A percentile compares a stretch with the other conserved stretches of the same genome.
Evolutionary conservation across 139 green algal genomes (phyloP).

Genomic region (Tetratostichococcus sp.): DNA sequence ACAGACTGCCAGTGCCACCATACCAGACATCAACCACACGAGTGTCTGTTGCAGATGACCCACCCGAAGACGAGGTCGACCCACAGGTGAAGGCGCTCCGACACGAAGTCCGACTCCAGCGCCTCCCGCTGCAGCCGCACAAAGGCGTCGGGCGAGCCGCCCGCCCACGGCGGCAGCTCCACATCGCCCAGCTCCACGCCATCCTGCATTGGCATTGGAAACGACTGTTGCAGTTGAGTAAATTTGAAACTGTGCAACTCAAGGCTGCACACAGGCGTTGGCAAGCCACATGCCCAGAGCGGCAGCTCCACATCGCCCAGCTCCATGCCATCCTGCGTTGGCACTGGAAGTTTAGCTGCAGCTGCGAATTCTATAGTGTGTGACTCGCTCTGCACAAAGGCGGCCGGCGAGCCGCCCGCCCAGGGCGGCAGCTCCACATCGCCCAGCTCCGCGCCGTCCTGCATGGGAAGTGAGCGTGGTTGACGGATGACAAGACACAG

Average conservation of each 20-base stretch:
- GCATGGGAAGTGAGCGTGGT: too few species aligned
- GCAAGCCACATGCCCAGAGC: slow-evolving; percentile 63
- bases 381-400: slow-evolving; percentile 57
- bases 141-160: slow-evolving; percentile 44
- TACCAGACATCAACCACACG: too few species aligned
- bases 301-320: slow-evolving; percentile 80
- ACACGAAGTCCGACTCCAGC: slow-evolving; percentile 58
- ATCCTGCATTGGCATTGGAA: slow-evolving; percentile 23
- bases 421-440: slow-evolving; percentile 72
- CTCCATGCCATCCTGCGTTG: slow-evolving; percentile 23
- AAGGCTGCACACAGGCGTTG: slow-evolving; percentile 51
- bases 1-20: too few species aligned
- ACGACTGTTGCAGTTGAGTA: too few species aligned
- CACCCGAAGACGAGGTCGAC: slow-evolving; percentile 76
- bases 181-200: slow-evolving; percentile 62
- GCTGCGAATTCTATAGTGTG: too few species aligned
- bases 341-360: too few species aligned
- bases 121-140: slow-evolving; percentile 55
- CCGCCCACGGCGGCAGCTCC: slow-evolving; percentile 80
- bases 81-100: slow-evolving; percentile 53
- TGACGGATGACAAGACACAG: too few species aligned
- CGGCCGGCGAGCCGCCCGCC: slow-evolving; percentile 47
- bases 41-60: too few species aligned
- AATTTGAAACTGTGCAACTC: too few species aligned
- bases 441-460: slow-evolving; percentile 9